These are phyloP conservation scores for Ceratobasidium sp. DNA, from an alignment of 1,284 basidiomycete species.

Conservation along the genomic window DNA sequence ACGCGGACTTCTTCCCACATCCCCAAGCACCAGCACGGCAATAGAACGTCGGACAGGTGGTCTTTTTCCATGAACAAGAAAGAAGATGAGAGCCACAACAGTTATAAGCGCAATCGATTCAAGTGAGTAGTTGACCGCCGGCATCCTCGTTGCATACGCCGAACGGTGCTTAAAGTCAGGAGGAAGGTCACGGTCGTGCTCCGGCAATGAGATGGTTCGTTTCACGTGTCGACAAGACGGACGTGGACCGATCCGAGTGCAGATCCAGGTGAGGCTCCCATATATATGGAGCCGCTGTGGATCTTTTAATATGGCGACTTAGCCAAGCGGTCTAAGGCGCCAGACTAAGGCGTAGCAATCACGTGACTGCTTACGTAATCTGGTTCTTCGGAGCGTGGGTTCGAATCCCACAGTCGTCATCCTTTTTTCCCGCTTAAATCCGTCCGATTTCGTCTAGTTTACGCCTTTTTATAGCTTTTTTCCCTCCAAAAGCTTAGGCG, in stretches of 20 bases:
- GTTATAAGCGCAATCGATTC: constrained; percentile 10
- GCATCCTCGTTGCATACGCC: neutral
- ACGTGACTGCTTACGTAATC: constrained; percentile 11
- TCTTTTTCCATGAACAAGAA: constrained; percentile 43
- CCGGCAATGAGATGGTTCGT: neutral
- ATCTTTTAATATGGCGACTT: constrained; percentile 38
- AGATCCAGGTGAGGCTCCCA: no score
- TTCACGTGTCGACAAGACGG: constrained; percentile 10
- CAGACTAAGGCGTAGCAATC: constrained; percentile 34
- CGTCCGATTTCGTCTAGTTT: no score
- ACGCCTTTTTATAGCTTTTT: no score
- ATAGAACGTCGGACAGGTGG: constrained; percentile 73
- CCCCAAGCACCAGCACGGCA: constrained; percentile 93
- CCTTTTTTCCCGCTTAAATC: neutral
- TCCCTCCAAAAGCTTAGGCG: no score
- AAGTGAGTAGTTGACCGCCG: neutral
- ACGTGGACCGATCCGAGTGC: no score
- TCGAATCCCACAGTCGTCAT: constrained; percentile 49
- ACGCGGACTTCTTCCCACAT: constrained; percentile 94
- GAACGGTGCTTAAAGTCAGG: neutral
- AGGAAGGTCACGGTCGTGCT: neutral
- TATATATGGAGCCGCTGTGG: no score
- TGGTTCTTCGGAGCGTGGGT: constrained; percentile 48
- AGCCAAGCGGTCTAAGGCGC: constrained; percentile 46
- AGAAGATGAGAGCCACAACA: neutral